These are phyloP conservation scores for Kwoniella sp. DNA, from an alignment of 768 basidiomycete species.

Conservation along the genomic window DNA sequence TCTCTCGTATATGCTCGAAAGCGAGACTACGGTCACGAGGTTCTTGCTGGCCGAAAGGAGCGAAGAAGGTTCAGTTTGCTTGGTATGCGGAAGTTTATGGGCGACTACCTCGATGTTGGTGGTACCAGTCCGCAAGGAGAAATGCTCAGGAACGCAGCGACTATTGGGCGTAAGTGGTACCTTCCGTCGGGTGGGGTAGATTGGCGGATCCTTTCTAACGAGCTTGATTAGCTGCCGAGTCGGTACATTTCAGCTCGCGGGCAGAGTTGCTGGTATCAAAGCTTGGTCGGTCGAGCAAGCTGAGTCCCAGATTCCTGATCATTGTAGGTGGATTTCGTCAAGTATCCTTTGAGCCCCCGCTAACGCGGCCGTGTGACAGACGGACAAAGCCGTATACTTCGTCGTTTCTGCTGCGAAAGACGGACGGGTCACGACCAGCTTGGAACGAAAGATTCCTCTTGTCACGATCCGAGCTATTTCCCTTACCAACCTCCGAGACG, in stretches of 20 bases:
- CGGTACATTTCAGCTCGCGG: slow-evolving; percentile 79
- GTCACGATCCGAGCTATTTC: slow-evolving; percentile 82
- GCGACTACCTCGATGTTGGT: slow-evolving; percentile 92
- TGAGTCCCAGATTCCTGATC: slow-evolving; percentile 83
- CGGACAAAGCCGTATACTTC: slow-evolving; percentile 81
- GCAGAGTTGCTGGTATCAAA: slow-evolving; percentile 84
- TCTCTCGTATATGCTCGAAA: slow-evolving; percentile 81
- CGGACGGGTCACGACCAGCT: slow-evolving; percentile 62
- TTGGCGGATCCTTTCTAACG: slow-evolving; percentile 6
- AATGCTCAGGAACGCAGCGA: slow-evolving; percentile 71
- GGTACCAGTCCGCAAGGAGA: slow-evolving; percentile 72
- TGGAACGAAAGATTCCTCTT: slow-evolving; percentile 87
- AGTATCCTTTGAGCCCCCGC: neutral
- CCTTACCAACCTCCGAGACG: slow-evolving; percentile 86
- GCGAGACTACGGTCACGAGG: slow-evolving; percentile 91
- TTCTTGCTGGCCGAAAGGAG: slow-evolving; percentile 89
- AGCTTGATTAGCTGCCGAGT: slow-evolving; percentile 63
- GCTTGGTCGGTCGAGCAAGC: slow-evolving; percentile 81
- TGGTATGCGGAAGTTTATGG: slow-evolving; percentile 90
- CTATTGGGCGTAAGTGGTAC: slow-evolving; percentile 66
- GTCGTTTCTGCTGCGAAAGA: slow-evolving; percentile 66
- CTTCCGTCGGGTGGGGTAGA: neutral
- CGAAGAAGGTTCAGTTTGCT: slow-evolving; percentile 88
- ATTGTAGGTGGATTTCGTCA: slow-evolving; percentile 64
- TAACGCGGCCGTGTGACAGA: slow-evolving; percentile 60